Percentiles rank a stretch among this genome's conserved stretches.
Conservation (phyloP, 768 basidiomycete genomes). For the Coprinopsis strossmayeri region DNA sequence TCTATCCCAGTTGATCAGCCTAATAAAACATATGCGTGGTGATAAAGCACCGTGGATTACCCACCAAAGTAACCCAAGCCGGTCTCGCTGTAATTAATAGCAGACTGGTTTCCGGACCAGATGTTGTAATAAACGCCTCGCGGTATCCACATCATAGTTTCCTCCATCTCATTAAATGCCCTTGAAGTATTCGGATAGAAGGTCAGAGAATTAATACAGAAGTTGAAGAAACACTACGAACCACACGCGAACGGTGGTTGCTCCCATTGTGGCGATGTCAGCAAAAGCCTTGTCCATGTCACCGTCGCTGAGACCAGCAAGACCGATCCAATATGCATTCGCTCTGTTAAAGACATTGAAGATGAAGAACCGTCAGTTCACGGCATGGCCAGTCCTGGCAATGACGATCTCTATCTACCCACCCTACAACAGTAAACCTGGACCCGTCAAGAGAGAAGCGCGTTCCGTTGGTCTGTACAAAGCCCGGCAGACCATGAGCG, state of each 20-base stretch:
- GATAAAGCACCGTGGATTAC: slow-evolving; percentile 6
- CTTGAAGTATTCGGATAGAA: slow-evolving; percentile 7
- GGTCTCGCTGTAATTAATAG: slow-evolving; percentile 45
- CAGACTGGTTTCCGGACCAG: slow-evolving; percentile 43
- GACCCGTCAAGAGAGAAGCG: slow-evolving; percentile 45
- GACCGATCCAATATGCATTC: slow-evolving; percentile 55
- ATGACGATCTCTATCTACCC: no score
- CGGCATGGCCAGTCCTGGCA: no score
- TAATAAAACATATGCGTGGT: background rate
- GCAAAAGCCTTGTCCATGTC: slow-evolving; percentile 45
- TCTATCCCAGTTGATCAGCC: slow-evolving; percentile 23
- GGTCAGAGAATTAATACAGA: background rate
- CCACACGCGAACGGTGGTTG: slow-evolving; percentile 48
- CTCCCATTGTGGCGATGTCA: slow-evolving; percentile 42
- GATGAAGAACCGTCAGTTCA: background rate
- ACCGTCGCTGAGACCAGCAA: slow-evolving; percentile 34
- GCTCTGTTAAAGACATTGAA: slow-evolving; percentile 21
- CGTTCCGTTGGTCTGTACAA: slow-evolving; percentile 45
- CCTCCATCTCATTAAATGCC: slow-evolving; percentile 34
- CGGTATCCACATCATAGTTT: slow-evolving; percentile 22
- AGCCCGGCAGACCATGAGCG: slow-evolving; percentile 15
- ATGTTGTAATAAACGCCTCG: slow-evolving; percentile 46
- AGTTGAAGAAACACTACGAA: slow-evolving; percentile 6
- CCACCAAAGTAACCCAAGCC: slow-evolving; percentile 46
- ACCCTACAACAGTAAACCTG: slow-evolving; percentile 37